Evolutionary conservation across 1,284 basidiomycete genomes (phyloP), one percentile per base, ranked within the genome.

Genomic region (Mycosarcoma maydis): DNA sequence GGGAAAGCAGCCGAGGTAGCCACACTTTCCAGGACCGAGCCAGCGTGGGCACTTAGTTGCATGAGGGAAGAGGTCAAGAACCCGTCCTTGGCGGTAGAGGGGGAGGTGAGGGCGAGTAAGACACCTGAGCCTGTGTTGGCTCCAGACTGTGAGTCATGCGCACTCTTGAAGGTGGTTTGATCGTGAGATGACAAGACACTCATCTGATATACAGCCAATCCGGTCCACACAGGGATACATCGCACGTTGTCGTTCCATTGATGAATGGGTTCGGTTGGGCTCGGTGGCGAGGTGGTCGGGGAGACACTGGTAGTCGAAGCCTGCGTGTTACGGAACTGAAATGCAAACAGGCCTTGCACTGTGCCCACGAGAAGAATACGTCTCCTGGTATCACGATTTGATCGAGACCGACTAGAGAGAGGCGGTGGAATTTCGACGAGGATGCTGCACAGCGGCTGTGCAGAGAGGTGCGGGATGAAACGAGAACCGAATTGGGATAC

Each of bases 131-230:
- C 24, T 10, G 46, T 23, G 23, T 37, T 34, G 16, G 23, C 14
- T 1, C 27, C 10, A 4, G 43, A 16, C 19, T 36, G 20, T 27
- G 46, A 16, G 10, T 17, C 33, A 9, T 32, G 13, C 3, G 19
- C 32, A 2, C 16, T 26, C 14, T 22, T 14, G 19, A 37, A 5
- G 17, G 29, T 4, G 8, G 16, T 6, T 13, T 8, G 13, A n/a
- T 42, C 38, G 14, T 44, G 55, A 7, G 73, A 67, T 6, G 62
- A 47, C 17, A 75, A 33, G 0, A 67, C 24, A n/a, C 65, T 65
- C 59, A 75, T 53, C 38, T 75, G 73, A 48, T 75, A 74, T 7
- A 75, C 49, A 4, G 62, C 73, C 5, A 75, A 27, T 9, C 73
- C 73, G 0, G 58, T 53, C 68, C 72, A 74, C 16, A 75, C 58